Evolutionary conservation across 129 eudicot species (phyloP).

Genomic region (Heracleum sosnowskyi): DNA sequence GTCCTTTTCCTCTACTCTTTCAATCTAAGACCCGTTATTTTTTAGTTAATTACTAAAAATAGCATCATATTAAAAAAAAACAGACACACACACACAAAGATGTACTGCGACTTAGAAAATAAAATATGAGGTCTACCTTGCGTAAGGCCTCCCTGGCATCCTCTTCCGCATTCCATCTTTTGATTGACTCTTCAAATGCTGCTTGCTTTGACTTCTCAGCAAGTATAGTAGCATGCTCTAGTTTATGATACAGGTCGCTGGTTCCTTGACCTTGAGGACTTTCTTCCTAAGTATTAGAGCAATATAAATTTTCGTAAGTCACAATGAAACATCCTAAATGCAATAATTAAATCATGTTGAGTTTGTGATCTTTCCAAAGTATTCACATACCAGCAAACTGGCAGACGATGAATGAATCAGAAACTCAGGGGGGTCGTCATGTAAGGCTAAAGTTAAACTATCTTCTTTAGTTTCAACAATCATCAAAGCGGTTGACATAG

Average conservation of each 20-base stretch:
- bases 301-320: neutral
- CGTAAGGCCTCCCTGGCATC: constrained; percentile 61
- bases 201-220: constrained; percentile 48
- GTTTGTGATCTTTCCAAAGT: neutral
- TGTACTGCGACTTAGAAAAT: neutral
- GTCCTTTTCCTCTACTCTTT: neutral
- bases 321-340: neutral
- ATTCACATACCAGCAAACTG: constrained; percentile 35
- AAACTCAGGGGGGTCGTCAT: constrained; percentile 18
- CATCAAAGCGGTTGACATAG: constrained; percentile 18
- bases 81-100: neutral
- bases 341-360: neutral
- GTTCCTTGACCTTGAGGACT: constrained; percentile 28
- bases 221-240: constrained; percentile 44
- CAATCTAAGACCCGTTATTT: neutral
- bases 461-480: constrained; percentile 21
- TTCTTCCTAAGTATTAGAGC: constrained; percentile 36
- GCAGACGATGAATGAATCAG: constrained; percentile 27
- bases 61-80: neutral
- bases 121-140: constrained; percentile 31
- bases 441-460: constrained; percentile 23
- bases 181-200: constrained; percentile 57
- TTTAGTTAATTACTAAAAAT: neutral
- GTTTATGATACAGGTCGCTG: constrained; percentile 32
- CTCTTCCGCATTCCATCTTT: constrained; percentile 69